A percentile compares a stretch with the other conserved stretches of the same genome.
Evolutionary conservation across 1,139 yeast genomes (phyloP).

Genomic region (Debaryomycetaceae sp.): DNA sequence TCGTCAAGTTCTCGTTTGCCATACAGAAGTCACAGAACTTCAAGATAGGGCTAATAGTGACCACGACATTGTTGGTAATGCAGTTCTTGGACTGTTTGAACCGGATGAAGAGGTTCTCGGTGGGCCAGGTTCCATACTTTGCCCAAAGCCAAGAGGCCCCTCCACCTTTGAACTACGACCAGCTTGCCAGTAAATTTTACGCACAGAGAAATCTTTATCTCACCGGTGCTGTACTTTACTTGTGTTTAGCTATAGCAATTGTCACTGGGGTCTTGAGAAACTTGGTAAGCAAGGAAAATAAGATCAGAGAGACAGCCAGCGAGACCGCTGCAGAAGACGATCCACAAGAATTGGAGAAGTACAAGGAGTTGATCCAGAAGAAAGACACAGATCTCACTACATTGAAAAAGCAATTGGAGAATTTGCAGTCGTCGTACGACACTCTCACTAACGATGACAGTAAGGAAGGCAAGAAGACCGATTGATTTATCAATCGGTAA

Average conservation of each 20-base stretch:
- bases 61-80: conserved; percentile 43
- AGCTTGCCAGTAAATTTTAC: conserved; percentile 56
- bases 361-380: conserved; percentile 38
- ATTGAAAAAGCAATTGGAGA: conserved; percentile 51
- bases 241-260: conserved; percentile 56
- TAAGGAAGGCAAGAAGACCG: conserved; percentile 3
- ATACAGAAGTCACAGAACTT: conserved; percentile 41
- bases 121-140: conserved; percentile 24
- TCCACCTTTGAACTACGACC: conserved; percentile 30
- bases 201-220: conserved; percentile 70
- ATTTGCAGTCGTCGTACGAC: conserved; percentile 53
- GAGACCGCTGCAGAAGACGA: conserved; percentile 12
- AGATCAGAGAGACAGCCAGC: conserved; percentile 25
- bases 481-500: background rate
- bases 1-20: conserved; percentile 36
- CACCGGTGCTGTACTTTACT: conserved; percentile 66
- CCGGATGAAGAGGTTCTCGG: conserved; percentile 33
- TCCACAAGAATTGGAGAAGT: conserved; percentile 34
- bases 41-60: conserved; percentile 47
- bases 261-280: conserved; percentile 55
- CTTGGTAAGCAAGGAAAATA: conserved; percentile 54
- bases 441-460: conserved; percentile 21
- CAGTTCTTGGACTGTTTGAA: conserved; percentile 61
- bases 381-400: conserved; percentile 49
- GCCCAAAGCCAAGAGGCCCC: conserved; percentile 11